These are phyloP conservation scores for Auricularia sp. DNA, from an alignment of 768 basidiomycete species.

Conservation along the genomic window DNA sequence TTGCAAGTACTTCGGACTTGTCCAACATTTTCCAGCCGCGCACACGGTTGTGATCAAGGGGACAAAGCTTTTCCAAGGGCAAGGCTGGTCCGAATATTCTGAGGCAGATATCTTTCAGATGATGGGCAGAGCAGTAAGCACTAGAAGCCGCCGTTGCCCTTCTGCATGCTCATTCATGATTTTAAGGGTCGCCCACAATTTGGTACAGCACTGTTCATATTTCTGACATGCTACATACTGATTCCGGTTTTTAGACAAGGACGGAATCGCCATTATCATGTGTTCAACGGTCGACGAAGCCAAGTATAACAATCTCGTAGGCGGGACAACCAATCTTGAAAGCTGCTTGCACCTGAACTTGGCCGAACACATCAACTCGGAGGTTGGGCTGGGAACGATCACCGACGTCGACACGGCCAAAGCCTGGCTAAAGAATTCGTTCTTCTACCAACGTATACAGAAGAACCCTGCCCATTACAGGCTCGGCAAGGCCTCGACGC, in stretches of 20 bases:
- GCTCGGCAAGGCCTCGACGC: constrained; percentile 37
- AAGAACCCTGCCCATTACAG: constrained; percentile 76
- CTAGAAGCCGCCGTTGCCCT: background rate
- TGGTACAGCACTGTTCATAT: constrained; percentile 30
- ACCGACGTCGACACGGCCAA: constrained; percentile 57
- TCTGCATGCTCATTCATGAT: background rate
- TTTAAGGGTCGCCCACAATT: constrained; percentile 80
- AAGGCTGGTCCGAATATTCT: constrained; percentile 65
- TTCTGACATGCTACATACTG: background rate
- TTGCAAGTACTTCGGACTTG: background rate
- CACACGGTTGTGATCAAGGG: constrained; percentile 92
- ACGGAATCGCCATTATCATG: constrained; percentile 74
- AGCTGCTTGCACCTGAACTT: constrained; percentile 77
- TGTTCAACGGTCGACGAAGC: constrained; percentile 62
- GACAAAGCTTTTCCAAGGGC: constrained; percentile 68
- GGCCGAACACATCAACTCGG: constrained; percentile 87
- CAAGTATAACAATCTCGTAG: constrained; percentile 60
- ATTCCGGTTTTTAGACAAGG: constrained; percentile 44
- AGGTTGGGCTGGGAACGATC: constrained; percentile 83
- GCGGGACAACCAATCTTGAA: constrained; percentile 71
- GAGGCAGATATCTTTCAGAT: constrained; percentile 94
- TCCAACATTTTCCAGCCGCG: constrained; percentile 46
- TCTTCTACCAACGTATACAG: constrained; percentile 76
- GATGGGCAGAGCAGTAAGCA: constrained; percentile 81
- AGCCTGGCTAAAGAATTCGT: constrained; percentile 75